phyloP scores from a whole-genome alignment of 495 filamentous ascomycete species.

The Patellaria atrata region DNA sequence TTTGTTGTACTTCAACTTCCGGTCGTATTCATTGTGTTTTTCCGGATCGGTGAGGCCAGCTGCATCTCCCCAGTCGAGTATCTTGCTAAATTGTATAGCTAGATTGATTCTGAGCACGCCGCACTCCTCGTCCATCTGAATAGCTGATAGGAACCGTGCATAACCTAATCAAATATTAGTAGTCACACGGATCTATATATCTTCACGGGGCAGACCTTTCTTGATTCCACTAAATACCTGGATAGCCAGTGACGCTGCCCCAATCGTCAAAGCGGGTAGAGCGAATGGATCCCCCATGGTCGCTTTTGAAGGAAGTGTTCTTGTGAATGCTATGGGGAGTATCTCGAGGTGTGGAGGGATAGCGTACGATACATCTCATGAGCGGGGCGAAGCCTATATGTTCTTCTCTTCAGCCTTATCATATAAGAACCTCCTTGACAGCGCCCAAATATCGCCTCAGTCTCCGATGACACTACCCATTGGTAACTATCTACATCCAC shows the following conservation, averaged over 20 bases:
- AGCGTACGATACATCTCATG: too few species aligned
- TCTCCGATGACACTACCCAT: too few species aligned
- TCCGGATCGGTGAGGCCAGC: not conserved
- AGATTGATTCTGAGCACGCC: not conserved
- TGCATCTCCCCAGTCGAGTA: constrained; percentile 2
- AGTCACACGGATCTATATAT: too few species aligned
- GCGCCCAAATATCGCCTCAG: too few species aligned
- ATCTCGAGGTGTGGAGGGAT: too few species aligned
- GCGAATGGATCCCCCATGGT: constrained; percentile 1
- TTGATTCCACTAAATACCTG: constrained; percentile 1
- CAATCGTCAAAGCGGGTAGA: not conserved
- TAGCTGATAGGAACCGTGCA: not conserved
- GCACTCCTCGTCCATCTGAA: constrained; percentile 2
- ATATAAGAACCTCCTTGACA: too few species aligned
- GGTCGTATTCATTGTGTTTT: constrained; percentile 1
- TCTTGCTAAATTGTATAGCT: not conserved
- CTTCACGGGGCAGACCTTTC: not conserved
- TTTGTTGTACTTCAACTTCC: not conserved
- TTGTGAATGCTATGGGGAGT: too few species aligned
- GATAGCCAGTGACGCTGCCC: not conserved
- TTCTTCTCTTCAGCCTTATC: too few species aligned
- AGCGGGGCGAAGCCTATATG: too few species aligned
- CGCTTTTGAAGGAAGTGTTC: not conserved
- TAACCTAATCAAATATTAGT: not conserved
- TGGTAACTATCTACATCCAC: too few species aligned